A percentile compares a stretch with the other conserved stretches of the same genome.
These are phyloP conservation scores for Lindgomyces ingoldianus DNA, from an alignment of 495 filamentous ascomycete genomes.

Conservation along the genomic window DNA sequence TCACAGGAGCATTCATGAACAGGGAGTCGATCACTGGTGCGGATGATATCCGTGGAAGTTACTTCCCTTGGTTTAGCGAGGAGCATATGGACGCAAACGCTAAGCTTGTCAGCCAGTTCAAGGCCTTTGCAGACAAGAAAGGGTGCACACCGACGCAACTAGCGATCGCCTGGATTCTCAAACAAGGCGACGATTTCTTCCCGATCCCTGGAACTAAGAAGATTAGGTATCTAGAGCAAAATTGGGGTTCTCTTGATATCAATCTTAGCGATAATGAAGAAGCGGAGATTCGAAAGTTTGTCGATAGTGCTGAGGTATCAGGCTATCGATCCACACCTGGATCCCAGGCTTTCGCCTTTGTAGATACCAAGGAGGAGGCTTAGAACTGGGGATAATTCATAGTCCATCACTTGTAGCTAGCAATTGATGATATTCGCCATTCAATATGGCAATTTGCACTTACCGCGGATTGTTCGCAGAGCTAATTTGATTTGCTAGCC, in stretches of 20 bases:
- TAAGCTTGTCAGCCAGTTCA: slow-evolving; percentile 49
- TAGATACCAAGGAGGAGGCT: background rate
- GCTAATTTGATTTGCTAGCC: no score
- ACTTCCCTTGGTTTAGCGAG: slow-evolving; percentile 52
- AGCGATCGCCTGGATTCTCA: slow-evolving; percentile 60
- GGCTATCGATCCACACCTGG: slow-evolving; percentile 8
- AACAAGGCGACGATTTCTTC: slow-evolving; percentile 62
- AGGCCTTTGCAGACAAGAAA: slow-evolving; percentile 52
- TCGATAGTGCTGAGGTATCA: slow-evolving; percentile 34
- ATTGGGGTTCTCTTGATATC: slow-evolving; percentile 39
- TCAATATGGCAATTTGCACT: no score
- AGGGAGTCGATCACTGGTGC: slow-evolving; percentile 48
- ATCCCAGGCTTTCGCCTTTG: background rate
- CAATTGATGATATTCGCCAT: no score
- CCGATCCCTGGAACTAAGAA: slow-evolving; percentile 56
- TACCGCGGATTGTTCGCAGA: no score
- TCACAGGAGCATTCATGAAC: slow-evolving; percentile 53
- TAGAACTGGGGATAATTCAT: no score
- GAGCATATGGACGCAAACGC: slow-evolving; percentile 58
- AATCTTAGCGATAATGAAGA: slow-evolving; percentile 42
- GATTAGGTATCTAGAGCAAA: slow-evolving; percentile 43
- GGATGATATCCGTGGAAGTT: slow-evolving; percentile 45
- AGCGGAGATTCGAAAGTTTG: slow-evolving; percentile 41
- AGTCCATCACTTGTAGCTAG: no score
- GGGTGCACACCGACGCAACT: slow-evolving; percentile 53